Conservation (phyloP, 306 rosid species). For the Vigna nakashimae region DNA sequence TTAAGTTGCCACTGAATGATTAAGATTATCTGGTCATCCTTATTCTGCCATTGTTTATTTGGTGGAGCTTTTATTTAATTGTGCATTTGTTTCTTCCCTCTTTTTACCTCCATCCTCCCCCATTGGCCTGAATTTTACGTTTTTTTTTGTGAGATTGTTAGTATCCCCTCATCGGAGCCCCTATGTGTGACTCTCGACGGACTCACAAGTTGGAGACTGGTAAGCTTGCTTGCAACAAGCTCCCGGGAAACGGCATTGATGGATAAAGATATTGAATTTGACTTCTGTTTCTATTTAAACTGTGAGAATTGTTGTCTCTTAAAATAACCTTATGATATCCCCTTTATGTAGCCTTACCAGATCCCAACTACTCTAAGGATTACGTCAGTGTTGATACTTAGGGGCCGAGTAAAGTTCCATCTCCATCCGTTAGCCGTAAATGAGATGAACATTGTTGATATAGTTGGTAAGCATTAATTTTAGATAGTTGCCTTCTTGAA, state of each 20-base stretch:
- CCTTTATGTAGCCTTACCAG: not conserved
- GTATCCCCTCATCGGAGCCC: not conserved
- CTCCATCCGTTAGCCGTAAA: not conserved
- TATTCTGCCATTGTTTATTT: not conserved
- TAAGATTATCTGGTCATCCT: not conserved
- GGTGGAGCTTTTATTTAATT: too few species aligned
- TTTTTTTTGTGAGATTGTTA: not conserved
- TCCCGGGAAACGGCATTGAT: not conserved
- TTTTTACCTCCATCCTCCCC: too few species aligned
- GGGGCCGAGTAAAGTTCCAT: not conserved
- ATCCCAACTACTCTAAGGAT: not conserved
- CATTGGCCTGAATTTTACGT: not conserved
- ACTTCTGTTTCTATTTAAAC: not conserved
- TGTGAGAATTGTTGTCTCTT: not conserved
- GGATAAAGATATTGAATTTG: conserved; percentile 1
- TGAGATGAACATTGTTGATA: not conserved
- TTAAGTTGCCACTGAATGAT: conserved; percentile 16
- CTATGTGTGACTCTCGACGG: not conserved
- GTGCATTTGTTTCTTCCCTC: not conserved
- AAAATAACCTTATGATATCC: not conserved
- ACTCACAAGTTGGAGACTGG: not conserved
- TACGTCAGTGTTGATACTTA: not conserved
- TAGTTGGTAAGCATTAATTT: not conserved
- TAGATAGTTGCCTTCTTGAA: not conserved
- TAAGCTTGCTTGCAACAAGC: not conserved